Evolutionary conservation across 805 yeast genomes (phyloP).

Genomic region (Suhomyces tanzawaensis): DNA sequence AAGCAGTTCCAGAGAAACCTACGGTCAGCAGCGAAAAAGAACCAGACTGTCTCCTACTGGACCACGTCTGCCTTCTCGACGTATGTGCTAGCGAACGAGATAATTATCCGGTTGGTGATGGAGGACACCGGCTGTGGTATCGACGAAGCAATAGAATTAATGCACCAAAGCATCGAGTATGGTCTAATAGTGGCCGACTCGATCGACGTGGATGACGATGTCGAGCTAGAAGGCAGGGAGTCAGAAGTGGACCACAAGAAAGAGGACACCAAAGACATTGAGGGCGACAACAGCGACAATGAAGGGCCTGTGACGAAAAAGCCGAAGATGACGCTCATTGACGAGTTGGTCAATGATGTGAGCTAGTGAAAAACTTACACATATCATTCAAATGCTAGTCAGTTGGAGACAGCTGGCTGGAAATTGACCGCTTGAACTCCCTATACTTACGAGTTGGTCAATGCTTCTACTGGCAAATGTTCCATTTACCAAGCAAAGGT

Average conservation of each 20-base stretch:
- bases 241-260: background rate
- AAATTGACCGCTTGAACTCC: no score
- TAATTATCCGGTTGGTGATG: conserved; percentile 49
- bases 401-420: no score
- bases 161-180: conserved; percentile 48
- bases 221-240: conserved; percentile 11
- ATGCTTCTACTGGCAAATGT: no score
- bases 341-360: conserved; percentile 2
- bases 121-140: conserved; percentile 41
- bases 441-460: no score
- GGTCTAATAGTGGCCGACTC: conserved; percentile 40
- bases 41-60: conserved; percentile 59
- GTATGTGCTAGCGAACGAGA: conserved; percentile 63
- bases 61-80: conserved; percentile 52
- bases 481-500: no score
- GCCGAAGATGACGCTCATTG: conserved; percentile 1
- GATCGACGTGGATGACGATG: conserved; percentile 28
- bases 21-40: conserved; percentile 21
- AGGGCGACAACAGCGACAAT: no score
- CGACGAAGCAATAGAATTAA: conserved; percentile 45
- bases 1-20: conserved; percentile 30
- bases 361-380: no score
- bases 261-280: no score
- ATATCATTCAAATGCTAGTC: no score
- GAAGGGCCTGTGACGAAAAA: background rate